phyloP scores from a whole-genome alignment of 192 early-diverging fungal genomes.

The Globomyces pollinis-pini region DNA sequence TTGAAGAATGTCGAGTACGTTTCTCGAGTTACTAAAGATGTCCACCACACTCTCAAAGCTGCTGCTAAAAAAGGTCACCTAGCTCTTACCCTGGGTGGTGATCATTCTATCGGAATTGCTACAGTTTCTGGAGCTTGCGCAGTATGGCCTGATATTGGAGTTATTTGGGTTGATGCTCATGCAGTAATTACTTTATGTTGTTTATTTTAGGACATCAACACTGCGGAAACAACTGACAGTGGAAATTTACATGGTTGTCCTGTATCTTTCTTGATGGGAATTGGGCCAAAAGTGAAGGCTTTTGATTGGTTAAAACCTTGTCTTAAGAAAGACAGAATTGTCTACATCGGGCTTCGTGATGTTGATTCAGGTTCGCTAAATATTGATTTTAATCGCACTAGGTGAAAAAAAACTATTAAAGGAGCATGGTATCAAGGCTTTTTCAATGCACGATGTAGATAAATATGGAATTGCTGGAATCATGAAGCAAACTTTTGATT shows the following conservation, averaged over 20 bases:
- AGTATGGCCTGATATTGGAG: constrained; percentile 70
- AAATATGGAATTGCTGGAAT: constrained; percentile 86
- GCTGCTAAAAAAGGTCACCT: constrained; percentile 62
- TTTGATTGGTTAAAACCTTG: constrained; percentile 78
- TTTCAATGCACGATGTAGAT: constrained; percentile 95
- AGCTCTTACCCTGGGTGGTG: constrained; percentile 87
- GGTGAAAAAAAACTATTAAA: constrained; percentile 80
- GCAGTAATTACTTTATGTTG: too few species aligned
- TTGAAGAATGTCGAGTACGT: constrained; percentile 84
- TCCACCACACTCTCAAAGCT: constrained; percentile 55
- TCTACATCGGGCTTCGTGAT: constrained; percentile 95
- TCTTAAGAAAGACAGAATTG: constrained; percentile 66
- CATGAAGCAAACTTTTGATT: constrained; percentile 86
- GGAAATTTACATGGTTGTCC: constrained; percentile 97
- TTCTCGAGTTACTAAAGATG: constrained; percentile 62
- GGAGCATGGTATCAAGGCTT: constrained; percentile 82
- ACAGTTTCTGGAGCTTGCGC: constrained; percentile 72
- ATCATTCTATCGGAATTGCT: constrained; percentile 90
- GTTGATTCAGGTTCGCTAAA: constrained; percentile 55
- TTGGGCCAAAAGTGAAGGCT: constrained; percentile 53
- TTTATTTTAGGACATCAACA: constrained; percentile 79
- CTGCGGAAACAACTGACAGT: constrained; percentile 72
- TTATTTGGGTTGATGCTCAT: constrained; percentile 95
- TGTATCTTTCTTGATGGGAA: constrained; percentile 77
- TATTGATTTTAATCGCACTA: too few species aligned